phyloP scores from a whole-genome alignment of 805 yeast species.

The Candida patagonica region DNA sequence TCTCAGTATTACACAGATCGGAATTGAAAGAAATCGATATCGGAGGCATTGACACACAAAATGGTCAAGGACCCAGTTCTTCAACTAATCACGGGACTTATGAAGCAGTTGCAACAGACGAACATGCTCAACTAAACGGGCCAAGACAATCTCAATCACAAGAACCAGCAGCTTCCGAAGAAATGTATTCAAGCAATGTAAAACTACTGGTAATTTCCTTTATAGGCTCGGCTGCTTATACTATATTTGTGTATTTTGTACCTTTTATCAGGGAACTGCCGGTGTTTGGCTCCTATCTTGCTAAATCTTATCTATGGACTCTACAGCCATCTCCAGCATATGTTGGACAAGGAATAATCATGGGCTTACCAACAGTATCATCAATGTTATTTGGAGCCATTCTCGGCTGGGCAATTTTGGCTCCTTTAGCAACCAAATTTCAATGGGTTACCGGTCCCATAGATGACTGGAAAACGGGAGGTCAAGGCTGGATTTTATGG shows the following conservation, averaged over 20 bases:
- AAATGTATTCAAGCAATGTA: conserved; percentile 41
- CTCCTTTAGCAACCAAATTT: conserved; percentile 58
- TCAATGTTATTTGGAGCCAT: conserved; percentile 87
- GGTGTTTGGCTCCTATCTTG: conserved; percentile 57
- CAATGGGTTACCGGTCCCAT: conserved; percentile 89
- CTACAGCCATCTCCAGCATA: conserved; percentile 96
- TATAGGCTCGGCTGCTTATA: conserved; percentile 57
- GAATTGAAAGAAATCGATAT: conserved; percentile 7
- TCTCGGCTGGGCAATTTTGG: conserved; percentile 87
- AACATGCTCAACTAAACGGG: conserved; percentile 12
- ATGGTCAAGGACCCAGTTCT: too few relatives aligned
- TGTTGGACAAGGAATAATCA: conserved; percentile 93
- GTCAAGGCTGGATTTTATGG: conserved; percentile 98
- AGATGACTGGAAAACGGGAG: conserved; percentile 89
- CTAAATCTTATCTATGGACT: conserved; percentile 66
- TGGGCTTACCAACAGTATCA: conserved; percentile 88
- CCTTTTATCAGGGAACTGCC: conserved; percentile 67
- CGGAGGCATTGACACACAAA: neutral
- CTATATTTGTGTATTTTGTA: conserved; percentile 59
- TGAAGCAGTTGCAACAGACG: conserved; percentile 12
- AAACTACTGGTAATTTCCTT: conserved; percentile 54
- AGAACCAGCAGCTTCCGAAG: conserved; percentile 8
- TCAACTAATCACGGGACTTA: too few relatives aligned
- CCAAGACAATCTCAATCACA: conserved; percentile 11
- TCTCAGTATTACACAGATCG: conserved; percentile 71